Conservation (phyloP, 2,329 filamentous ascomycete species). For the Neofusicoccum cordaticola region DNA sequence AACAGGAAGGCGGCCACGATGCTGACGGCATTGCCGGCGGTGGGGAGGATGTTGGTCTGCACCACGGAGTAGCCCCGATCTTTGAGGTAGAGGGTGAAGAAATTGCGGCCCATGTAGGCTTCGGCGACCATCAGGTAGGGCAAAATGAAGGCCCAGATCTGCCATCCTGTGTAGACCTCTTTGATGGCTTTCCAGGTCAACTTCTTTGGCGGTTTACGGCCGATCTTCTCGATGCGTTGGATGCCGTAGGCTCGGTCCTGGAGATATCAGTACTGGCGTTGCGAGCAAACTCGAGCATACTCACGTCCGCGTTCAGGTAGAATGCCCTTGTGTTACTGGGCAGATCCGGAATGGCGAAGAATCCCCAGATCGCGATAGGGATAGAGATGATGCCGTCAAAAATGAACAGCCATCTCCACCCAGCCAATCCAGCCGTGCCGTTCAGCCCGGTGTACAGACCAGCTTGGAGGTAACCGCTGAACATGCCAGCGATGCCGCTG, state of each 20-base stretch:
- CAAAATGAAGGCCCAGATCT: constrained; percentile 6
- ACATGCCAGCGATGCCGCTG: constrained; percentile 31
- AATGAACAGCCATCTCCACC: constrained; percentile 32
- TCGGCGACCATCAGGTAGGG: constrained; percentile 13
- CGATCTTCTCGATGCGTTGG: constrained; percentile 3
- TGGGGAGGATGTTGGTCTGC: constrained; percentile 11
- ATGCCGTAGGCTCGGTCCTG: constrained; percentile 10
- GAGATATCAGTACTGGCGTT: not conserved
- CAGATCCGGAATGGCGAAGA: constrained; percentile 29
- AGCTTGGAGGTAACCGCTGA: constrained; percentile 33
- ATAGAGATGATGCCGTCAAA: constrained; percentile 31
- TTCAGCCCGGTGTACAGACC: constrained; percentile 29
- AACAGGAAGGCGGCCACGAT: constrained; percentile 4
- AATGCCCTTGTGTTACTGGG: constrained; percentile 25
- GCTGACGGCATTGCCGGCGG: constrained; percentile 7
- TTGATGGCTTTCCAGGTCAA: constrained; percentile 9
- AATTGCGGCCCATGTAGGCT: not conserved
- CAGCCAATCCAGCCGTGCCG: constrained; percentile 23
- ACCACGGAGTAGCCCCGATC: constrained; percentile 8
- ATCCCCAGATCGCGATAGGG: constrained; percentile 29
- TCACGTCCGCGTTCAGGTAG: constrained; percentile 22
- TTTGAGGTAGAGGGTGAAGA: constrained; percentile 12
- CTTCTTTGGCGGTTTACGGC: constrained; percentile 1
- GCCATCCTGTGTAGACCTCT: constrained; percentile 6
- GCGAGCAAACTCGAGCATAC: not conserved